These are phyloP conservation scores for Brettanomyces sp. DNA, from an alignment of 805 yeast species.

Conservation along the genomic window DNA sequence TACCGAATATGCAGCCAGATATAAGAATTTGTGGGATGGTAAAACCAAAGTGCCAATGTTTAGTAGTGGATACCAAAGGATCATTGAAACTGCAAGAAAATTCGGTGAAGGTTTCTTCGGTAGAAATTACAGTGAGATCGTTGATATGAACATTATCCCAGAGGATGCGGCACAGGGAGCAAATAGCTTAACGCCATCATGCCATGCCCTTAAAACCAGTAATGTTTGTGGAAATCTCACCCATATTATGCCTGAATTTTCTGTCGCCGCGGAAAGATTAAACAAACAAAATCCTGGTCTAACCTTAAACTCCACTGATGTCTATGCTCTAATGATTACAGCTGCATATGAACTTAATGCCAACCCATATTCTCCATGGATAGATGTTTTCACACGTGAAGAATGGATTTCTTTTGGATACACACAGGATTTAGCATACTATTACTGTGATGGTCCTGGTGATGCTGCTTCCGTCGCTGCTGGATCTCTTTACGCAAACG, in stretches of 20 bases:
- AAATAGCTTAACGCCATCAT: constrained; percentile 35
- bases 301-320: constrained; percentile 42
- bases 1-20: constrained; percentile 35
- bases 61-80: constrained; percentile 42
- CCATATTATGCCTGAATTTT: constrained; percentile 6
- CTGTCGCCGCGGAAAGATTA: constrained; percentile 45
- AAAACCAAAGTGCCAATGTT: constrained; percentile 36
- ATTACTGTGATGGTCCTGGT: constrained; percentile 56
- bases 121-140: constrained; percentile 26
- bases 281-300: constrained; percentile 41
- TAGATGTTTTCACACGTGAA: constrained; percentile 54
- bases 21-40: constrained; percentile 34
- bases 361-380: constrained; percentile 52
- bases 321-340: constrained; percentile 40
- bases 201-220: constrained; percentile 22
- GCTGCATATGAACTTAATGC: constrained; percentile 70
- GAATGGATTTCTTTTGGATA: constrained; percentile 57
- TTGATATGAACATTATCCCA: constrained; percentile 31
- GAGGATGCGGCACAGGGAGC: constrained; percentile 43
- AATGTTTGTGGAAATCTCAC: constrained; percentile 28
- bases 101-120: constrained; percentile 53
- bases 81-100: constrained; percentile 39
- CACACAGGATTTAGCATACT: constrained; percentile 43
- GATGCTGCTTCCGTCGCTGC: constrained; percentile 41
- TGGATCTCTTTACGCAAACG: constrained; percentile 48